Base-by-base conservation (phyloP, 768 basidiomycete genomes). In the Russula sp. region DNA sequence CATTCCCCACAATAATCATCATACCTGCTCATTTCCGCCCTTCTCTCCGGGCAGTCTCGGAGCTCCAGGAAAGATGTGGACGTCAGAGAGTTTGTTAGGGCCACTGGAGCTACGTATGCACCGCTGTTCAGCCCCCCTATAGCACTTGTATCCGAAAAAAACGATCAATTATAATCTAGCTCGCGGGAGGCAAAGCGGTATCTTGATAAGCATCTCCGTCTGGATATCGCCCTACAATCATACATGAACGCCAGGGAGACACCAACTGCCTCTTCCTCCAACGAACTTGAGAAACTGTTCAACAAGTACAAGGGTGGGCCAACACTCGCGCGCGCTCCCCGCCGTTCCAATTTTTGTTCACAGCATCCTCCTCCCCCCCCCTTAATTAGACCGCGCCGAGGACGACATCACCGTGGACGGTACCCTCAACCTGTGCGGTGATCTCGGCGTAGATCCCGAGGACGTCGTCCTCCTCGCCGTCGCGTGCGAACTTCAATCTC, bases 391-490 rank as follows among this genome's bases (percentile, higher is more conserved):
- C 61, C 71, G 77, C 14, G 83, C 83, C 45, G 76, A 75, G 7
- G 83, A 84, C 35, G 80, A 84, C 57, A 92, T 93, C 65, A 76
- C 78, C 4, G 80, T 91, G 32, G 85, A 93, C 61, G 93, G 92
- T 0, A 94, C 93, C 20, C 83, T 93, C 72, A 78, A 76, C 69
- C 75, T 93, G 49, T 91, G 92, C 64, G 75, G 81, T 66, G 89
- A 89, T 67, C 75, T 91, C 1, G 74, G 69, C 1, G 83, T 90
- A 16, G 76, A 89, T 66, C 87, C 86, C 1, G 90, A 91, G 65
- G 89, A 94, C 67, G 85, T 90, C 25, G 89, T 92, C 8, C 76
- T 95, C 55, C 80, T 95, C 46, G 83, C 88, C 6, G 75, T 96
- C 43, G 93, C 92, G 9, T 90, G 79, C 68, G 89, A 93, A 68